Conservation (phyloP, 2,329 filamentous ascomycete species). For the Alternaria sp. region DNA sequence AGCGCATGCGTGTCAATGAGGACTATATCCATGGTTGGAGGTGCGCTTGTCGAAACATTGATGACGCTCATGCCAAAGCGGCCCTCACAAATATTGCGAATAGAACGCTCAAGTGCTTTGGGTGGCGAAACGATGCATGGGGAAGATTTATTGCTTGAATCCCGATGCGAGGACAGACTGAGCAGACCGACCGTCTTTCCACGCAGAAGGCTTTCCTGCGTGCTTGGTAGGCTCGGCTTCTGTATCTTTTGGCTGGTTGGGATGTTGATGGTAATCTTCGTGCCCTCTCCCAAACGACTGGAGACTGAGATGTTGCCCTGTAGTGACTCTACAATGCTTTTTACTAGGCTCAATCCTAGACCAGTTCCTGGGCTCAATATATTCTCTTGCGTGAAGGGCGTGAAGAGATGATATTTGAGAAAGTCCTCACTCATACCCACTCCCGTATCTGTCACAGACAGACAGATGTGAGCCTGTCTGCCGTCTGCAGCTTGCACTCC, state of each 20-base stretch:
- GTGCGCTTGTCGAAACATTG: neutral
- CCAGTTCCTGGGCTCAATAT: slow-evolving; percentile 29
- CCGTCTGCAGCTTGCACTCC: neutral
- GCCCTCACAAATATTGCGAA: slow-evolving; percentile 14
- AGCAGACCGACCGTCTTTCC: slow-evolving; percentile 7
- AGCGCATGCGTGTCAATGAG: slow-evolving; percentile 13
- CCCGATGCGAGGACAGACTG: neutral
- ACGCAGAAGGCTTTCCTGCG: neutral
- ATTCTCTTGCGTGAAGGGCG: slow-evolving; percentile 35
- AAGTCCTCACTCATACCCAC: slow-evolving; percentile 35
- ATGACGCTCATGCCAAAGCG: slow-evolving; percentile 10
- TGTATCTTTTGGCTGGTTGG: neutral
- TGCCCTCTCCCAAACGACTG: slow-evolving; percentile 18
- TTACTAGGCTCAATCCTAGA: slow-evolving; percentile 33
- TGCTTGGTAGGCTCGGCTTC: neutral
- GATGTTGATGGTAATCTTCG: slow-evolving; percentile 16
- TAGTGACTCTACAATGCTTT: slow-evolving; percentile 28
- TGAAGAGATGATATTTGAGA: slow-evolving; percentile 27
- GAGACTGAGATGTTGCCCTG: slow-evolving; percentile 30
- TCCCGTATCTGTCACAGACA: slow-evolving; percentile 44
- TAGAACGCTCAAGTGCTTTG: slow-evolving; percentile 3
- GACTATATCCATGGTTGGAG: slow-evolving; percentile 4
- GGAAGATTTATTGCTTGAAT: neutral
- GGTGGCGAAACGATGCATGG: slow-evolving; percentile 5
- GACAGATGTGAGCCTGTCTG: slow-evolving; percentile 19